Evolutionary conservation across 345 rosid species (phyloP).

Genomic region (Eucalyptus pauciflora): DNA sequence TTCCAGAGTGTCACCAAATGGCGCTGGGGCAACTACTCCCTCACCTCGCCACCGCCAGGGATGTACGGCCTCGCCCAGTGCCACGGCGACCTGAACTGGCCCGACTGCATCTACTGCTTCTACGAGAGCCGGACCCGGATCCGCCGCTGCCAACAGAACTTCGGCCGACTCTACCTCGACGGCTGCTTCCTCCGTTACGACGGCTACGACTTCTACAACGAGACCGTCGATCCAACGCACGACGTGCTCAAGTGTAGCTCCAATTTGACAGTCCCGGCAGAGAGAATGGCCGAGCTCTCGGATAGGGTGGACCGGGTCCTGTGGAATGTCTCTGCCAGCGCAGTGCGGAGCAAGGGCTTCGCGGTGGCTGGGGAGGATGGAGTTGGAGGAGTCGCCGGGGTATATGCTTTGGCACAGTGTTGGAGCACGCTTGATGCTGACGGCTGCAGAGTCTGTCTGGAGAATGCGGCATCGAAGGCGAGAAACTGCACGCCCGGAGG

Average conservation of each 20-base stretch:
- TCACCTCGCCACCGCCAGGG: background rate
- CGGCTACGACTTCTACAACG: slow-evolving; percentile 31
- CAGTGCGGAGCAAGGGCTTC: slow-evolving; percentile 25
- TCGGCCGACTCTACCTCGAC: slow-evolving; percentile 42
- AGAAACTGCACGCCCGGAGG: slow-evolving; percentile 20
- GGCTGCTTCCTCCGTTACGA: slow-evolving; percentile 60
- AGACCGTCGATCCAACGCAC: slow-evolving; percentile 9
- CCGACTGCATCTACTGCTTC: slow-evolving; percentile 33
- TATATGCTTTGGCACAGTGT: slow-evolving; percentile 64
- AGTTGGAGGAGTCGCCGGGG: slow-evolving; percentile 2
- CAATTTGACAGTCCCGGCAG: background rate
- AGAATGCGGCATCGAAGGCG: slow-evolving; percentile 18
- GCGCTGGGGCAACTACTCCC: background rate
- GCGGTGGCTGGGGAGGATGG: slow-evolving; percentile 9
- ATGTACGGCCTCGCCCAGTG: slow-evolving; percentile 31
- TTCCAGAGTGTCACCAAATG: too few species aligned
- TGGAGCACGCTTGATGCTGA: slow-evolving; percentile 31
- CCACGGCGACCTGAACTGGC: slow-evolving; percentile 17
- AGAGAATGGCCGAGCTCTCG: background rate
- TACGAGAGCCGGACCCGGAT: too few species aligned
- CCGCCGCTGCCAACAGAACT: too few species aligned
- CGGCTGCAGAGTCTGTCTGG: slow-evolving; percentile 43
- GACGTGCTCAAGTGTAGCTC: slow-evolving; percentile 14
- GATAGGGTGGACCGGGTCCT: slow-evolving; percentile 6
- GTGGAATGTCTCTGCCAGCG: slow-evolving; percentile 8